These are phyloP conservation scores for Suillus americanus DNA, from an alignment of 768 basidiomycete species.

Conservation along the genomic window DNA sequence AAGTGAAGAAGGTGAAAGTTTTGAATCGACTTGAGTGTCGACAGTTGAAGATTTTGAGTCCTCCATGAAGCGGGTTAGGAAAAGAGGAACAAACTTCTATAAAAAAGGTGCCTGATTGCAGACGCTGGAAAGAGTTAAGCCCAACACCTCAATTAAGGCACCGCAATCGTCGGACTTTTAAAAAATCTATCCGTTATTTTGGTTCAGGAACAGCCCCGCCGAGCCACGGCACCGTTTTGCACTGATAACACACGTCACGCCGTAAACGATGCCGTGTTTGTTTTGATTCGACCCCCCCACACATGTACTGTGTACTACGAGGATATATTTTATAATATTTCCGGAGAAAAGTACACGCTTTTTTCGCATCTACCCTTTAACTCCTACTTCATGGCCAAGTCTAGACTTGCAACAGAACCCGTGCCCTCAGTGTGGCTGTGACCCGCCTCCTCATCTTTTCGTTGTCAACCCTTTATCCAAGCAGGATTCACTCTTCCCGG, in stretches of 20 bases:
- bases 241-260: constrained; percentile 20
- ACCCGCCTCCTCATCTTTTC: background rate
- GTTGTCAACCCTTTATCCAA: constrained; percentile 1
- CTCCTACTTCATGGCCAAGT: constrained; percentile 6
- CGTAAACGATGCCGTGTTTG: constrained; percentile 12
- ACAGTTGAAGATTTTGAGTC: constrained; percentile 32
- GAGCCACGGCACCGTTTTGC: constrained; percentile 35
- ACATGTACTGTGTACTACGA: too few relatives aligned
- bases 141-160: constrained; percentile 35
- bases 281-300: background rate
- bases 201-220: constrained; percentile 36
- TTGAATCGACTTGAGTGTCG: constrained; percentile 22
- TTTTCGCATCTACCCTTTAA: constrained; percentile 8
- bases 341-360: constrained; percentile 4
- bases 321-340: background rate
- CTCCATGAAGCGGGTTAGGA: constrained; percentile 30
- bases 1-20: constrained; percentile 3
- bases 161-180: constrained; percentile 33
- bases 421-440: constrained; percentile 1
- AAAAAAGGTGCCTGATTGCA: constrained; percentile 35
- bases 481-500: background rate
- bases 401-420: constrained; percentile 2
- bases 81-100: constrained; percentile 35
- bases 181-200: constrained; percentile 14
- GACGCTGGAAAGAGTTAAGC: constrained; percentile 29